A percentile compares a stretch with the other conserved stretches of the same genome.
Evolutionary conservation across 768 basidiomycete species (phyloP).

Genomic region (Lactarius sp.): DNA sequence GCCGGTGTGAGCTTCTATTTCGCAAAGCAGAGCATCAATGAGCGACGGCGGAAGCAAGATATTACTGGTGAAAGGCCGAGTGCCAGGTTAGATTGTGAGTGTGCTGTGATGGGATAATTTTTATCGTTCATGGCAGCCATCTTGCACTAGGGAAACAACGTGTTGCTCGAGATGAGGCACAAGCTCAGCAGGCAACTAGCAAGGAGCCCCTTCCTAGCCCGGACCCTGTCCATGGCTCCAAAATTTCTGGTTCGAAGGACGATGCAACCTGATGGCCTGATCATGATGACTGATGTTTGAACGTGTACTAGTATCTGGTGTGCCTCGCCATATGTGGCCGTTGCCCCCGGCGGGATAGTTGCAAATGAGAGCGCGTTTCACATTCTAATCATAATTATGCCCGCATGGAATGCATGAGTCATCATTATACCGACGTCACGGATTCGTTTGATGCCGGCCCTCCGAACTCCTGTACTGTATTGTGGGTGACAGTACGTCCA

Average conservation of each 20-base stretch:
- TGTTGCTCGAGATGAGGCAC: slow-evolving; percentile 6
- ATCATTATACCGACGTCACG: no score
- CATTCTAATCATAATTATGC: no score
- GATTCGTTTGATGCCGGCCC: no score
- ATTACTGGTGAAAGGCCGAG: slow-evolving; percentile 32
- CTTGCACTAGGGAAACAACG: slow-evolving; percentile 13
- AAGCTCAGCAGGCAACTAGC: slow-evolving; percentile 4
- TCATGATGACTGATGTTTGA: not conserved
- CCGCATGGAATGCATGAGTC: no score
- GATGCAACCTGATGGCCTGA: not conserved
- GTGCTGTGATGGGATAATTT: slow-evolving; percentile 8
- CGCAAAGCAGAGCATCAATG: slow-evolving; percentile 36
- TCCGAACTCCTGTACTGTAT: no score
- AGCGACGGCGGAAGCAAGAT: slow-evolving; percentile 34
- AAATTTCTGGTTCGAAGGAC: not conserved
- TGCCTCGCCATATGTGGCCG: not conserved
- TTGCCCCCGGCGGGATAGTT: not conserved
- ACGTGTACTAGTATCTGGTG: not conserved
- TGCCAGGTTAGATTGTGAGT: slow-evolving; percentile 35
- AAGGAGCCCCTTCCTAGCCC: not conserved
- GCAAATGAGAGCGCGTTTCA: no score
- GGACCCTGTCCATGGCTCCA: not conserved
- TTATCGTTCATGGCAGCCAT: not conserved
- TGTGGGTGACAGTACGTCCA: no score
- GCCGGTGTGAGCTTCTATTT: slow-evolving; percentile 38